Evolutionary conservation across 2,329 filamentous ascomycete genomes (phyloP), one percentile per base, ranked within the genome.

Genomic region (Beauveria varroae): DNA sequence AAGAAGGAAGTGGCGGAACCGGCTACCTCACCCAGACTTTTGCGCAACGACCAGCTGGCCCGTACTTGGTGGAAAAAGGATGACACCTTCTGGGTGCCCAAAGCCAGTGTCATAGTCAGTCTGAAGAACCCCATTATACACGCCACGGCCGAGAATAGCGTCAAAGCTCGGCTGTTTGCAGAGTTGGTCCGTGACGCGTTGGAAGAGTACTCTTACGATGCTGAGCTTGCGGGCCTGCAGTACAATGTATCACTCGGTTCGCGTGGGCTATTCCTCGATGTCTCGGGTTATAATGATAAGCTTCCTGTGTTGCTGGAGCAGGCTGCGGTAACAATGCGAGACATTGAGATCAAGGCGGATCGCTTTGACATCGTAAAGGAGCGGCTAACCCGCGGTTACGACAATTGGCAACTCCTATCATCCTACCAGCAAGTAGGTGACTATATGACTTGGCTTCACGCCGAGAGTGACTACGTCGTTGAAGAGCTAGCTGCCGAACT

Each of bases 41-140:
- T 99, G 64, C 87, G 93, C 66, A 92, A 96, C 68, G 93, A 97
- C 66, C 81, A 87, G 6, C 78, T 86, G 40, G 86, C 90, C 1
- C 86, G 93, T 34, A 88, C 91, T 3, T 99, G 95, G 95, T 97
- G 87, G 80, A 99, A 99, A 79, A 98, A 98, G 76, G 95, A 99
- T 69, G 95, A 99, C 68, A 92, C 88, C 0, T 99, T 98, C 75
- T 98, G 93, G 93, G 95, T 98, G 10, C 95, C 95, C 9, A 96
- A 96, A 73, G 95, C 91, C 3, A 95, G 92, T 63, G 79, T 98
- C 20, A 84, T 92, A 65, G 85, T 96, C 65, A 91, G 87, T 67
- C 81, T 96, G 66, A 85, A 87, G 67, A 96, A 88, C 63, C 89
- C 92, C 0, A 75, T 96, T 51, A 86, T 90, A n/a, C 87, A 86